These are phyloP conservation scores for Dipodascus albidus DNA, from an alignment of 805 yeast genomes.

Conservation along the genomic window DNA sequence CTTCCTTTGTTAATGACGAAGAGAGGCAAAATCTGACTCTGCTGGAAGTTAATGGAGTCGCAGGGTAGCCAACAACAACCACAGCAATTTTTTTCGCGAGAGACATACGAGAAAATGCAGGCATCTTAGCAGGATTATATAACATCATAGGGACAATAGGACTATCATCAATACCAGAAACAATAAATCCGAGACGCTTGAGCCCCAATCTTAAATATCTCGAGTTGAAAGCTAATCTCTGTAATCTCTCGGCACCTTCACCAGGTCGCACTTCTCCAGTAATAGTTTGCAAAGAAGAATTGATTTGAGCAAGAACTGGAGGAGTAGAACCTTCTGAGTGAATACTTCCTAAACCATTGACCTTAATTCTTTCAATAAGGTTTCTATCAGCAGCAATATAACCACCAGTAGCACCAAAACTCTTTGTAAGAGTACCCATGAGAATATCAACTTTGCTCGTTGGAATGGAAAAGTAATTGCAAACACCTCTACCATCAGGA, in stretches of 20 bases:
- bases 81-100: conserved; percentile 76
- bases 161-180: conserved; percentile 89
- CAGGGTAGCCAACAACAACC: conserved; percentile 96
- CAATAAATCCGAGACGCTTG: conserved; percentile 86
- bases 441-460: conserved; percentile 71
- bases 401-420: conserved; percentile 99
- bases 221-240: conserved; percentile 91
- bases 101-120: conserved; percentile 77
- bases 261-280: conserved; percentile 79
- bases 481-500: conserved; percentile 84
- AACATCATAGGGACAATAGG: conserved; percentile 88
- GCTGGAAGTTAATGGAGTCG: conserved; percentile 82
- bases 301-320: conserved; percentile 81
- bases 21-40: conserved; percentile 91
- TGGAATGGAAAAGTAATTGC: conserved; percentile 79
- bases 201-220: conserved; percentile 85
- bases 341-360: conserved; percentile 57
- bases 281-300: conserved; percentile 66
- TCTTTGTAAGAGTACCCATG: conserved; percentile 97
- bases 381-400: conserved; percentile 70
- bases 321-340: conserved; percentile 88
- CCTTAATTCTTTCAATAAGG: conserved; percentile 62
- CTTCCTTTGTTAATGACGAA: conserved; percentile 85
- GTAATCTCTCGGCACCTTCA: conserved; percentile 83
- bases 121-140: conserved; percentile 90